Evolutionary conservation across 371 early-diverging fungal species (phyloP), one percentile per base, ranked within the genome.

Genomic region (Aphelidium insulamus): DNA sequence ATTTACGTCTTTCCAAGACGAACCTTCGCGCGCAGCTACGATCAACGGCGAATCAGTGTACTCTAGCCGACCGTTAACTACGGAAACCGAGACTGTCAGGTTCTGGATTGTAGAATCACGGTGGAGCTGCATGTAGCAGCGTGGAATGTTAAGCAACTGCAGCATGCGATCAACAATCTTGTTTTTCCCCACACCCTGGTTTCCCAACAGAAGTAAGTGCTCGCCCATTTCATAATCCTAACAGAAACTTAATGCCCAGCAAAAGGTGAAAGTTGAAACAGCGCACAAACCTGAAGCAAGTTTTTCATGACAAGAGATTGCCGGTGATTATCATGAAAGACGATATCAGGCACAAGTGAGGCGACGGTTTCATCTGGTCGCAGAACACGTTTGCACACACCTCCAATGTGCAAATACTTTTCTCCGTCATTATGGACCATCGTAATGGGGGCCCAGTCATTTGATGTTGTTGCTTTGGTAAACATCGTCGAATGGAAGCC

Each of bases 181-280:
- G 57, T 82, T 82, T 48, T 82, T 82, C 22, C 83, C 83, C 0
- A 78, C 79, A 34, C 83, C 83, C 41, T 82, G 83, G 40, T 79
- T 82, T 37, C 72, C 70, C 33, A 68, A 66, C 27, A 70, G 39
- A 4, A 79, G 44, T 26, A 82, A 49, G 43, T 77, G 77, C 36
- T 80, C 79, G 15, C 77, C 52, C 7, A 14, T n/a, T n/a, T n/a
- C n/a, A 40, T 10, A 2, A 15, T 15, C 24, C 9, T 11, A 23
- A 35, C 6, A 32, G 24, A 3, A 19, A 23, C 32, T 26, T 7
- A 11, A 16, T 34, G 29, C 5, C 3, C n/a, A 4, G 5, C 20
- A 20, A 12, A 16, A 16, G 1, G n/a, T 21, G 30, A 6, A 4
- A 32, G 30, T 26, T 26, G n/a, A n/a, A 17, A 59, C 8, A 74